Evolutionary conservation across 805 yeast species (phyloP).

Genomic region (Lachancea sp.): DNA sequence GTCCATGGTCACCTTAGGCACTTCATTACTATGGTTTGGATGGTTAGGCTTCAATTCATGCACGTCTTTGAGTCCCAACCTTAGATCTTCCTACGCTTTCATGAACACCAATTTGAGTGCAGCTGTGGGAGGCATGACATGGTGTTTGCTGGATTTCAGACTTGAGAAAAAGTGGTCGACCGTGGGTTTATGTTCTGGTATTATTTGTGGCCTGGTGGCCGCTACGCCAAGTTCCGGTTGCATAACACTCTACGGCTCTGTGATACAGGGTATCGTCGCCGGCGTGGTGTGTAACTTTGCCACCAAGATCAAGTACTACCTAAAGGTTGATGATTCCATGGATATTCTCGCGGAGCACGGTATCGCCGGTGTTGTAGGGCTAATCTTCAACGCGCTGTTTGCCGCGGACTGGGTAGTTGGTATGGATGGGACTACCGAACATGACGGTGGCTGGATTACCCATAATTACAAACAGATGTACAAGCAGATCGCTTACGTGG

Average conservation of each 20-base stretch:
- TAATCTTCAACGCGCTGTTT: conserved; percentile 81
- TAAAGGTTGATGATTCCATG: conserved; percentile 82
- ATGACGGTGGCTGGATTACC: conserved; percentile 86
- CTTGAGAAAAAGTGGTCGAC: conserved; percentile 88
- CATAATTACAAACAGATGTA: conserved; percentile 89
- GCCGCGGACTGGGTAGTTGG: conserved; percentile 86
- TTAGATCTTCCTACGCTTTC: conserved; percentile 82
- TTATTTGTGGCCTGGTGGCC: conserved; percentile 92
- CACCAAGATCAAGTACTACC: conserved; percentile 76
- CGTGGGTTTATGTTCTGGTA: conserved; percentile 92
- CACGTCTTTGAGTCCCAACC: conserved; percentile 72
- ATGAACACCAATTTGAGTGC: conserved; percentile 90
- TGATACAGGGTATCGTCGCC: conserved; percentile 72
- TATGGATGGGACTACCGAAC: conserved; percentile 78
- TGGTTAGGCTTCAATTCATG: conserved; percentile 97
- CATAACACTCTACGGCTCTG: conserved; percentile 88
- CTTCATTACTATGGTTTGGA: conserved; percentile 82
- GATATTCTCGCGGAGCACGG: conserved; percentile 99
- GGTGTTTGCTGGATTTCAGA: conserved; percentile 87
- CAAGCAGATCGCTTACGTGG: conserved; percentile 77
- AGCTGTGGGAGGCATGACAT: conserved; percentile 81
- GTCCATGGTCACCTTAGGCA: conserved; percentile 83
- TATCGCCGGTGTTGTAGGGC: conserved; percentile 86
- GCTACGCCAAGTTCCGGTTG: conserved; percentile 94
- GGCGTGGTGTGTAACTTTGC: conserved; percentile 85